Conservation (phyloP, 345 rosid species). For the Citrus cavaleriei region DNA sequence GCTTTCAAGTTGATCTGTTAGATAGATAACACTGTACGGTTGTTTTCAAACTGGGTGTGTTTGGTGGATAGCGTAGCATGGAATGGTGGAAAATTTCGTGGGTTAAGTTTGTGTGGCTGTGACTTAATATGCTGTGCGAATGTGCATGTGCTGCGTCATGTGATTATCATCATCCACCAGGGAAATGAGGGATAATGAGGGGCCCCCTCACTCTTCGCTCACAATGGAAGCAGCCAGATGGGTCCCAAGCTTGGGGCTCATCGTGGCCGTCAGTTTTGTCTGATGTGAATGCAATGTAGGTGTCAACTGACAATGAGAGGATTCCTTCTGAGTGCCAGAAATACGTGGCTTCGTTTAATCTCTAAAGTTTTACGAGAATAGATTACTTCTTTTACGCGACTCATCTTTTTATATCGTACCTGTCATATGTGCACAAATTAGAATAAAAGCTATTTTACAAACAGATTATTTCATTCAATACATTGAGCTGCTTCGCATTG, state of each 20-base stretch:
- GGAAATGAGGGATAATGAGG: constrained; percentile 4
- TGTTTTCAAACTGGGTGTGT: constrained; percentile 15
- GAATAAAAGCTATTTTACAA: too few relatives aligned
- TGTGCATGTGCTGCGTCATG: constrained; percentile 11
- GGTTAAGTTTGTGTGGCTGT: not conserved
- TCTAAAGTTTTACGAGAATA: not conserved
- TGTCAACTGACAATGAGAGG: constrained; percentile 27
- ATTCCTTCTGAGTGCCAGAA: not conserved
- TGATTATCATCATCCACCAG: constrained; percentile 25
- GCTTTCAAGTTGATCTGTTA: constrained; percentile 4
- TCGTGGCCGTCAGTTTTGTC: constrained; percentile 29
- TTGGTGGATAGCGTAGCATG: not conserved
- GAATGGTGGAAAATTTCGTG: not conserved
- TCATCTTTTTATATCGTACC: not conserved
- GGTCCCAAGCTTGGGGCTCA: constrained; percentile 14
- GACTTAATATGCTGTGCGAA: not conserved
- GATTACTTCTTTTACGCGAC: not conserved
- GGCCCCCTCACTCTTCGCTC: not conserved
- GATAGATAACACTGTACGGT: constrained; percentile 15
- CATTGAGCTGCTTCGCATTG: too few relatives aligned
- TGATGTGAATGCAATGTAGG: constrained; percentile 35
- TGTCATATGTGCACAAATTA: not conserved
- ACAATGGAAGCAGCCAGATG: not conserved
- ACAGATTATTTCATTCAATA: too few relatives aligned
- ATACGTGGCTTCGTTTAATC: constrained; percentile 20